Base-by-base conservation (phyloP, 2,329 filamentous ascomycete species). In the Apiospora marii region DNA sequence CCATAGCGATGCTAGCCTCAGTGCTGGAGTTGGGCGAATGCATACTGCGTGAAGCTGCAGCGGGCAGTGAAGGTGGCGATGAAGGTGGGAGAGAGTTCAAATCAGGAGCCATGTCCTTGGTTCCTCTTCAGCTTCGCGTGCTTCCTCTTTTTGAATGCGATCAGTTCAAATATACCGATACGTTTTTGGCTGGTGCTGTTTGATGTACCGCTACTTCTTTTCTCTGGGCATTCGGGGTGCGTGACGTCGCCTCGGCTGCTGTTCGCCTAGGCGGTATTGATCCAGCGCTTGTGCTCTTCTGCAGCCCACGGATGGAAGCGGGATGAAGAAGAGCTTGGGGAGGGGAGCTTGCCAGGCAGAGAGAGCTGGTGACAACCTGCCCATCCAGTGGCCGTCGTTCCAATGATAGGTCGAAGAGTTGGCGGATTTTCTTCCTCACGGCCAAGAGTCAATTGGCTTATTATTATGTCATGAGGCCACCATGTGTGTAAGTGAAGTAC, bases 71-170 rank as follows among this genome's bases (percentile, higher is more conserved):
- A 79, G 79, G 78, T 53, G 83, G 82, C 53, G 82, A 81, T 41
- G 87, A 88, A 13, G 86, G 84, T 69, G 88, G 87, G 19, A 90
- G 83, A n/a, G 87, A 88, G 76, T 91, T 91, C 72, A 91, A 82
- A 78, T 91, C 89, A 48, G 89, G 89, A 64, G 86, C 80, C 87
- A 88, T 88, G 72, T 4, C 58, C 22, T 22, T 24, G n/a, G 3
- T 34, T 34, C 27, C 34, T 14, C 49, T 53, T 51, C 49, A 34
- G 14, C 53, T 61, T 58, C 24, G 14, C 14, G n/a, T 16, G 30
- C 27, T 24, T 30, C 24, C 13, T 7, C 51, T 58, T 61, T 37
- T 37, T 41, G 37, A 41, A 41, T 14, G 34, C 2, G 3, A 64
- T 41, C 10, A 30, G 30, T 30, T 27, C 7, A 24, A 51, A 19